Base-by-base conservation (phyloP, 805 yeast species). In the Candida ponderosae region DNA sequence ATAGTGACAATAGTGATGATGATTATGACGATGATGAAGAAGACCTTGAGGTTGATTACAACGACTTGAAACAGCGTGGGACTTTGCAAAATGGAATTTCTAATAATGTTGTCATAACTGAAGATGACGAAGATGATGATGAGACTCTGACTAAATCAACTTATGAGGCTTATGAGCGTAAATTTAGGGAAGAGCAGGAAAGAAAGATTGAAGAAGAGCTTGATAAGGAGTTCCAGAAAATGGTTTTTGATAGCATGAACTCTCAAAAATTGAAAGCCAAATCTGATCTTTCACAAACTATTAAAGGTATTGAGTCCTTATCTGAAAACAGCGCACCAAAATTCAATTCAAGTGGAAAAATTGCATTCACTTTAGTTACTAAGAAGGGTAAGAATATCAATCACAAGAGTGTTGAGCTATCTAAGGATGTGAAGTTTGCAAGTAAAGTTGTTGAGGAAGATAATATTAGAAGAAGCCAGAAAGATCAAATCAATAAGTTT, bases 351-450 rank as follows among this genome's bases (percentile, higher is more conserved):
- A 35, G 32, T 24, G 40, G 41, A 9, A 43, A 37, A 9, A 58
- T 70, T 21, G 53, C 71, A 13, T 80, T 80, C 52, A 70, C 74
- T 4, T 65, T 81, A 38, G 54, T 81, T 37, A 71, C 81, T 8
- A 75, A 68, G 45, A 57, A 66, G 20, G 82, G 79, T 17, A 70
- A 69, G 47, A 68, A 62, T 42, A 56, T 65, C 3, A 56, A 59
- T 29, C 59, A 73, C 2, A 67, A 68, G 35, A 65, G 60, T 26
- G 51, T 81, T 19, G 56, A 52, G 5, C 56, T 83, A 27, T 87
- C 88, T 0, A 57, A 66, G 1, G 63, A 74, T 41, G 69, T 70
- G 19, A 70, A 64, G 38, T 70, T 82, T 51, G 81, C 76, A 0
- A 65, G 70, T 26, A 69, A 67, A 23, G 68, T 79, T 15, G 47